A percentile compares a stretch with the other conserved stretches of the same genome.
phyloP scores from a whole-genome alignment of 805 yeast species.

The Sugiyamaella mastotermitis region DNA sequence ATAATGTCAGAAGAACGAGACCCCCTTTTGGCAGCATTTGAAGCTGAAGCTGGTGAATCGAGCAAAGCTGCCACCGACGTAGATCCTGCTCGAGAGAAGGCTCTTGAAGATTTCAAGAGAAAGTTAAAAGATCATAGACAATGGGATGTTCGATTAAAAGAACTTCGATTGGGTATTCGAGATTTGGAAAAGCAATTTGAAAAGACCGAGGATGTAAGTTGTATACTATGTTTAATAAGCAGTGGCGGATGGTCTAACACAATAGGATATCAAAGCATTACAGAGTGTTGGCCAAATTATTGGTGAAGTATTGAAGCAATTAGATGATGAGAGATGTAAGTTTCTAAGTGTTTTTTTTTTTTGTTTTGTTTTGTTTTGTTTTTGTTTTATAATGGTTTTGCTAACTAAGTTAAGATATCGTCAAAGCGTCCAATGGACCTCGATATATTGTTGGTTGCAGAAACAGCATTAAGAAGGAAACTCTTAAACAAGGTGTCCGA shows the following conservation, averaged over 20 bases:
- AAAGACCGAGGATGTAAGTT: slow-evolving; percentile 70
- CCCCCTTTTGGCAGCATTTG: slow-evolving; percentile 30
- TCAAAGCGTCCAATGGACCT: slow-evolving; percentile 95
- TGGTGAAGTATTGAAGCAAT: slow-evolving; percentile 93
- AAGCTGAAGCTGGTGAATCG: slow-evolving; percentile 23
- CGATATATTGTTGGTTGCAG: slow-evolving; percentile 97
- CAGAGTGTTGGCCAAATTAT: slow-evolving; percentile 96
- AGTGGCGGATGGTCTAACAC: background rate
- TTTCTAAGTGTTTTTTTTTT: too few species aligned
- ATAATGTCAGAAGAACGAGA: slow-evolving; percentile 21
- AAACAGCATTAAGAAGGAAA: slow-evolving; percentile 78
- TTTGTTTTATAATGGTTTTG: background rate
- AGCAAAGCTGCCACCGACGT: slow-evolving; percentile 25
- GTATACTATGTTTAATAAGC: background rate
- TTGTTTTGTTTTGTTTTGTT: too few species aligned
- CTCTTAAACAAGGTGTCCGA: slow-evolving; percentile 86
- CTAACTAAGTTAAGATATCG: too few species aligned
- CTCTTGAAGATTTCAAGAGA: slow-evolving; percentile 71
- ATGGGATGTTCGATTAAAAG: slow-evolving; percentile 88
- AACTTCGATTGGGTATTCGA: slow-evolving; percentile 73
- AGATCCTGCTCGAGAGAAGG: slow-evolving; percentile 71
- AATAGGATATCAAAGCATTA: slow-evolving; percentile 83
- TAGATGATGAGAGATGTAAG: slow-evolving; percentile 89
- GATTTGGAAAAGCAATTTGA: slow-evolving; percentile 78
- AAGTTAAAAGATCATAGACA: slow-evolving; percentile 88